Percentiles rank a stretch among this genome's conserved stretches.
phyloP scores from a whole-genome alignment of 164 flowering plant species.

The Aristolochia contorta region DNA sequence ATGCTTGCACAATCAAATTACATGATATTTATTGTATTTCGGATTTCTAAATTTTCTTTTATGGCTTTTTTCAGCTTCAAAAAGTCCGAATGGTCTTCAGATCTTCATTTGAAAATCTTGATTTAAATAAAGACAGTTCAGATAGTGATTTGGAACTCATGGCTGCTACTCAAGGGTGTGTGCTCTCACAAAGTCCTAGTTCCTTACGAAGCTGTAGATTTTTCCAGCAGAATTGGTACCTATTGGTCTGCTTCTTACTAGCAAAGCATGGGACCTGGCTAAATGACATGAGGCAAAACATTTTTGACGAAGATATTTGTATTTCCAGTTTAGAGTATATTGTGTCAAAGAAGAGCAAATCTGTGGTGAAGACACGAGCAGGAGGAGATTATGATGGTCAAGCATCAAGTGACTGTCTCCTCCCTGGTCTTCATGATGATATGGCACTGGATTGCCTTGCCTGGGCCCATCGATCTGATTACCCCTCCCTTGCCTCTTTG shows the following conservation, averaged over 20 bases:
- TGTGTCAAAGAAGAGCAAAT: slow-evolving; percentile 11
- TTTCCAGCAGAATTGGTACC: slow-evolving; percentile 10
- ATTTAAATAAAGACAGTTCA: slow-evolving; percentile 5
- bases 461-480: slow-evolving; percentile 30
- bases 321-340: slow-evolving; percentile 7
- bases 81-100: slow-evolving; percentile 13
- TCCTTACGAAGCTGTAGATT: slow-evolving; percentile 5
- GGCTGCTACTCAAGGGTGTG: slow-evolving; percentile 12
- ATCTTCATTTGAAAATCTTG: slow-evolving; percentile 11
- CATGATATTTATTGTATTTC: slow-evolving; percentile 1
- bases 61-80: not conserved
- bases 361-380: slow-evolving; percentile 1
- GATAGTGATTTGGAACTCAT: slow-evolving; percentile 7
- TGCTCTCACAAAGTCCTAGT: slow-evolving; percentile 1
- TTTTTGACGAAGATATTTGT: slow-evolving; percentile 10
- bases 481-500: slow-evolving; percentile 23
- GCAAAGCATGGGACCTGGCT: slow-evolving; percentile 7
- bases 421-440: slow-evolving; percentile 36
- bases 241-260: slow-evolving; percentile 11
- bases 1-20: too few relatives aligned
- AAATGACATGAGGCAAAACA: slow-evolving; percentile 4
- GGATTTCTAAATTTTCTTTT: not conserved
- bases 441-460: slow-evolving; percentile 23
- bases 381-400: slow-evolving; percentile 18
- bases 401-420: slow-evolving; percentile 18